Evolutionary conservation across 305 asterid genomes (phyloP).

Genomic region (Fraxinus sp.): DNA sequence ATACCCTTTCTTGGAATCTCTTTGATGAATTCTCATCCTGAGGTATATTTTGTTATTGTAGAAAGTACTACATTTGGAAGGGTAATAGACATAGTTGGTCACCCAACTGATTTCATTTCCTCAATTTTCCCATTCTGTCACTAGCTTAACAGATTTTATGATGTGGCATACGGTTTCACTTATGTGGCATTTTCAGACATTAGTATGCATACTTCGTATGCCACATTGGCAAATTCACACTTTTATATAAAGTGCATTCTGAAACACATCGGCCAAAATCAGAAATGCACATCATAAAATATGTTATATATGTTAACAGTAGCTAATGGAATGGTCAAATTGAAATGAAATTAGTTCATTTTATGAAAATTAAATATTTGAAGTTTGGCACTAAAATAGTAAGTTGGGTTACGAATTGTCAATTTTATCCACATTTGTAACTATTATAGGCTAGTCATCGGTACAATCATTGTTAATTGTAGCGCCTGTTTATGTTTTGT

Average conservation of each 20-base stretch:
- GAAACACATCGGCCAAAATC: neutral
- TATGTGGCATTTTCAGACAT: neutral
- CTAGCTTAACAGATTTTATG: neutral
- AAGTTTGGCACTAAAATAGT: neutral
- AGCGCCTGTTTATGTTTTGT: slow-evolving; percentile 33
- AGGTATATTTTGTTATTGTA: slow-evolving; percentile 49
- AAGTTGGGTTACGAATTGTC: neutral
- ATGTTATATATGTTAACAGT: neutral
- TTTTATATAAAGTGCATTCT: neutral
- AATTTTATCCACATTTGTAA: neutral
- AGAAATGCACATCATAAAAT: neutral
- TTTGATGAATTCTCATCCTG: slow-evolving; percentile 76
- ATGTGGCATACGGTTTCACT: neutral
- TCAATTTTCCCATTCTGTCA: neutral
- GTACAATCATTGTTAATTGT: slow-evolving; percentile 13
- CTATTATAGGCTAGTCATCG: neutral
- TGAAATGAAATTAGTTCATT: neutral
- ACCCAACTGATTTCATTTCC: neutral
- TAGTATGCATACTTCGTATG: neutral
- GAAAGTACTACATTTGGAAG: slow-evolving; percentile 6
- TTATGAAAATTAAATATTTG: neutral
- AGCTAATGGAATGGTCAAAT: neutral
- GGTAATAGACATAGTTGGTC: neutral
- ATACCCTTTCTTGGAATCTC: slow-evolving; percentile 91
- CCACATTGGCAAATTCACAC: neutral